Evolutionary conservation across 2,329 filamentous ascomycete genomes (phyloP), one percentile per base, ranked within the genome.

Genomic region (Ophidiomyces ophidiicola): DNA sequence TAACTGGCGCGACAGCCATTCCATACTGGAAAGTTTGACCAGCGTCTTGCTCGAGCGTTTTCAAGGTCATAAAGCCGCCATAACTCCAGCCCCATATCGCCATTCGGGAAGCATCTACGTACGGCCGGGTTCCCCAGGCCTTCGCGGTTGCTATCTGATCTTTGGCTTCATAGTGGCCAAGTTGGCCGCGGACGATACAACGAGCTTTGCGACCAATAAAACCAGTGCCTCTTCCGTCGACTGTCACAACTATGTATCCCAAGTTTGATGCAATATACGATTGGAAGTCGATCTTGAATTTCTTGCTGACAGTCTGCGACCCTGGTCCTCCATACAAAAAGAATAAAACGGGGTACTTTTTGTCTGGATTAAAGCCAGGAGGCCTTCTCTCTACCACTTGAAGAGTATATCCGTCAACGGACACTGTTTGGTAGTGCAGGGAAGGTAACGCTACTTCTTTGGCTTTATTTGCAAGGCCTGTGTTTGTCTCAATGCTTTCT

Each of bases 21-120:
- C 90, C 92, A 58, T 98, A 98, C 47, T 79, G 79, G 66, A 94
- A 98, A 0, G 87, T 96, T 54, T 76, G 59, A 4, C 92, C 90
- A 6, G 76, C 88, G 56, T 98, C 90, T 45, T 76, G 73, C 67
- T 98, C 90, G 8, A 98, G 76, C 1, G 85, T 90, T 67, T 98
- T 98, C 53, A 98, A 72, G 4, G 90, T 84, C 68, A 83, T 82
- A 68, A 93, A 98, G 7, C 90, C 90, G 42, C 90, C 90, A 55
- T 90, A 98, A 46, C 84, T 93, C 90, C 90, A 98, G 33, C 90
- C 90, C 90, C 90, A 98, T 55, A 98, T 93, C 14, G 86, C 87
- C 50, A 98, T 75, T 39, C 82, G 76, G 5, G 76, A 70, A 18
- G 73, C 68, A 57, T 98, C 92, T 10, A 94, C 79, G 58, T 98